A percentile compares a stretch with the other conserved stretches of the same genome.
Evolutionary conservation across 805 yeast genomes (phyloP).

Genomic region (Brettanomyces bruxellensis): DNA sequence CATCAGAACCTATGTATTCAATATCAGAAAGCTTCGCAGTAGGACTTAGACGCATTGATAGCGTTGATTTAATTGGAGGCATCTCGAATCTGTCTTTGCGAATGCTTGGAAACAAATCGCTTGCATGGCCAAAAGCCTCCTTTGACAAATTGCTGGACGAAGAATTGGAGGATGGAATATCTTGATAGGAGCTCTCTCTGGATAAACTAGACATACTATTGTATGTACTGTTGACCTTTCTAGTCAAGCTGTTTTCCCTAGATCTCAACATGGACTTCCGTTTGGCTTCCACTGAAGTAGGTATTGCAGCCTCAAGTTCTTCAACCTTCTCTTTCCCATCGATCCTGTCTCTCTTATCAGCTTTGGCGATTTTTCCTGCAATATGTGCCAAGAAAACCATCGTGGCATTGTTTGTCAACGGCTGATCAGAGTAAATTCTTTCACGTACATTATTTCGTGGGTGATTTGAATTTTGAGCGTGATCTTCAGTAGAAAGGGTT

Average conservation of each 20-base stretch:
- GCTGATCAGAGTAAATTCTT: slow-evolving; percentile 2
- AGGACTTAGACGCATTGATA: slow-evolving; percentile 37
- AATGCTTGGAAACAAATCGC: slow-evolving; percentile 14
- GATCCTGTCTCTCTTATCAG: slow-evolving; percentile 55
- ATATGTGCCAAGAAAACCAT: slow-evolving; percentile 67
- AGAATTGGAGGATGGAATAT: background rate
- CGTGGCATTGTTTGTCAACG: slow-evolving; percentile 33
- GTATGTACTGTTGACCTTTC: background rate
- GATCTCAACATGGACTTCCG: background rate
- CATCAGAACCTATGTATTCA: slow-evolving; percentile 50
- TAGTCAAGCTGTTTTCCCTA: background rate
- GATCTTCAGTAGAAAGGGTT: too few relatives aligned
- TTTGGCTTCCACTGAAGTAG: background rate
- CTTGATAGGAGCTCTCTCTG: background rate
- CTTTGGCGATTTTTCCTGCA: slow-evolving; percentile 66
- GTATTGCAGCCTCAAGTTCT: slow-evolving; percentile 28
- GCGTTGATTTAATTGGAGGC: slow-evolving; percentile 35
- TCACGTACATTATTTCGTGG: too few relatives aligned
- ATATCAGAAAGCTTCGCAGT: slow-evolving; percentile 43
- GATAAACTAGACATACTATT: background rate
- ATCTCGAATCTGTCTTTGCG: slow-evolving; percentile 25
- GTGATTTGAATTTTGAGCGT: too few relatives aligned
- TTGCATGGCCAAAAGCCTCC: slow-evolving; percentile 23
- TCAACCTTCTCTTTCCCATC: slow-evolving; percentile 42
- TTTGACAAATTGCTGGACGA: slow-evolving; percentile 10